Evolutionary conservation across 345 rosid species (phyloP).

Genomic region (Murraya paniculata): DNA sequence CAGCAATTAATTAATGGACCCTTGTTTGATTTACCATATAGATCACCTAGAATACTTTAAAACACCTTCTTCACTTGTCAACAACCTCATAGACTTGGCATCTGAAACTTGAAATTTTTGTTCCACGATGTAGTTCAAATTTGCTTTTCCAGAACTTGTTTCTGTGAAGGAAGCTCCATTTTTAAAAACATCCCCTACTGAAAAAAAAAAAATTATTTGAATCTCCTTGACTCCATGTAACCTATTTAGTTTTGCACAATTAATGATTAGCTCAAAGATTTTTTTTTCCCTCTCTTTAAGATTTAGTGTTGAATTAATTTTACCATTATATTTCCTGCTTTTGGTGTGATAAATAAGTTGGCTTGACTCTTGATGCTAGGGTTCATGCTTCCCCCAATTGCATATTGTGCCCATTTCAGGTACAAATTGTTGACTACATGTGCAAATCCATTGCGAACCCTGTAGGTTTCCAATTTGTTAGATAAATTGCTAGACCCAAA

Average conservation of each 20-base stretch:
- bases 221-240: constrained; percentile 43
- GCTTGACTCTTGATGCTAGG: constrained; percentile 78
- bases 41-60: constrained; percentile 24
- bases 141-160: constrained; percentile 41
- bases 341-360: constrained; percentile 64
- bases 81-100: constrained; percentile 33
- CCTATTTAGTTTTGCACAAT: constrained; percentile 16
- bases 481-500: too few relatives aligned
- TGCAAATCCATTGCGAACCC: constrained; percentile 64
- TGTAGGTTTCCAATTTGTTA: not conserved
- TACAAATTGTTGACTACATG: constrained; percentile 70
- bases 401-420: constrained; percentile 77
- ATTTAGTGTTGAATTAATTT: not conserved
- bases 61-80: constrained; percentile 56
- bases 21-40: constrained; percentile 2
- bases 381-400: constrained; percentile 78
- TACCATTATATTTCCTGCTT: constrained; percentile 46
- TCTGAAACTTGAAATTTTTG: constrained; percentile 45
- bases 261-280: not conserved
- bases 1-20: not conserved
- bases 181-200: constrained; percentile 43
- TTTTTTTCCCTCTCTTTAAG: not conserved
- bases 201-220: constrained; percentile 49
- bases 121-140: constrained; percentile 33
- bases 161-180: constrained; percentile 59